Percentiles rank a stretch among this genome's conserved stretches.
These are phyloP conservation scores for Colletotrichum abscissum DNA, from an alignment of 2,329 filamentous ascomycete species.

Conservation along the genomic window DNA sequence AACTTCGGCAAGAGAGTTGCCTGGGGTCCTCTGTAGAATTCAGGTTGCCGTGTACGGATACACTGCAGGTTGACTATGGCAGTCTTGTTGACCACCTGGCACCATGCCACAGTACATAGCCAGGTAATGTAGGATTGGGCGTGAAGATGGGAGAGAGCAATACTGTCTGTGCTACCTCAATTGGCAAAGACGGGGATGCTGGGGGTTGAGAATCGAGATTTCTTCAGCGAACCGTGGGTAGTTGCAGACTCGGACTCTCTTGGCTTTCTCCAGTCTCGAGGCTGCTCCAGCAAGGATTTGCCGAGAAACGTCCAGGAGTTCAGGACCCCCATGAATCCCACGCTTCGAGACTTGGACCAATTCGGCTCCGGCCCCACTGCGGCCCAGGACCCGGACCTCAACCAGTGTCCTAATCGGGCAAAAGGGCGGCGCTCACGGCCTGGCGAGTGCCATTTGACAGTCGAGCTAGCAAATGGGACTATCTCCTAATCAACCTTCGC, in stretches of 20 bases:
- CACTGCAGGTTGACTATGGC: no score
- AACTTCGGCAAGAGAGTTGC: neutral
- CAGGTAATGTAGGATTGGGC: no score
- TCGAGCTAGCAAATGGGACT: conserved; percentile 5
- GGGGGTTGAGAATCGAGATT: neutral
- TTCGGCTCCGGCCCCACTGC: conserved; percentile 15
- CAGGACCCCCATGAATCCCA: neutral
- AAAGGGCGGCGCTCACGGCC: conserved; percentile 13
- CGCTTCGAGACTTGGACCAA: neutral
- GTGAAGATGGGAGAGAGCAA: neutral
- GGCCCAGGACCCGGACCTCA: conserved; percentile 18
- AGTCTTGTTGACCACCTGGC: no score
- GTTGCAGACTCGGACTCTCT: neutral
- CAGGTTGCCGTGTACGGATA: neutral
- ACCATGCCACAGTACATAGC: no score
- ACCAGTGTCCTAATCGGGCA: conserved; percentile 5
- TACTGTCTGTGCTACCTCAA: neutral
- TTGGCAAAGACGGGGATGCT: neutral
- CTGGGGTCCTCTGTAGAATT: neutral
- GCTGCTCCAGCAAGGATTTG: neutral
- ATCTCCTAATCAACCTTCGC: conserved; percentile 17
- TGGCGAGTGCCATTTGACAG: conserved; percentile 22
- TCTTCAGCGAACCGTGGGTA: neutral
- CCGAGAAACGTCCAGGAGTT: neutral
- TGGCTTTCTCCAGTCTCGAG: neutral